Conservation (phyloP, 768 basidiomycete species). For the Myochromella boudieri region DNA sequence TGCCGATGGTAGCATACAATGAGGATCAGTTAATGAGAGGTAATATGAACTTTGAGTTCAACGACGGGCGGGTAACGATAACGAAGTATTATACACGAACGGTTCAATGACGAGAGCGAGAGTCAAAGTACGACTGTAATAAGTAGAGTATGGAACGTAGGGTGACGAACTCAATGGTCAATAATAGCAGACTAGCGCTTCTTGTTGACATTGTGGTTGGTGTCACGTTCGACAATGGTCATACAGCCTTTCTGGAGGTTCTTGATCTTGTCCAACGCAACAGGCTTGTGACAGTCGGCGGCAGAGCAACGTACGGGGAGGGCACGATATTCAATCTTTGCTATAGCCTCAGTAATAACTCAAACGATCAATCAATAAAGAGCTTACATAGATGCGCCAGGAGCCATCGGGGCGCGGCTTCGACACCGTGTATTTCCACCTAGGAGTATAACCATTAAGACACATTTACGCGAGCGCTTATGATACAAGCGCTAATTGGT, state of each 20-base stretch:
- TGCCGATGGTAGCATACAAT: not conserved
- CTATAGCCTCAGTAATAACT: not conserved
- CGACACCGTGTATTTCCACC: slow-evolving; percentile 66
- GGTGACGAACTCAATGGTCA: too few relatives aligned
- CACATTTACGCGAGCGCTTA: not conserved
- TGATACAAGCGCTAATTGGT: not conserved
- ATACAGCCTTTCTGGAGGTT: slow-evolving; percentile 74
- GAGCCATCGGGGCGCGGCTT: slow-evolving; percentile 39
- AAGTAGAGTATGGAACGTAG: not conserved
- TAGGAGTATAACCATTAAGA: slow-evolving; percentile 24
- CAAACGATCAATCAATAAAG: not conserved
- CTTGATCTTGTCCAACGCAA: slow-evolving; percentile 58
- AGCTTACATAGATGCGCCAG: slow-evolving; percentile 61
- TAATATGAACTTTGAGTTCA: not conserved
- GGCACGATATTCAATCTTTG: slow-evolving; percentile 65
- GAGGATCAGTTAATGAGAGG: not conserved
- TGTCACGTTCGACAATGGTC: slow-evolving; percentile 58
- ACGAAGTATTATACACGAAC: not conserved
- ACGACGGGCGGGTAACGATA: not conserved
- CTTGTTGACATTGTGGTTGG: slow-evolving; percentile 10
- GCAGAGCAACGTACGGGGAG: slow-evolving; percentile 50
- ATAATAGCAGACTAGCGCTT: not conserved
- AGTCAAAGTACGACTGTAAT: not conserved
- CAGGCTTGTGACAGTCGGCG: slow-evolving; percentile 60
- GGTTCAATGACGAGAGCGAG: not conserved